A percentile compares a stretch with the other conserved stretches of the same genome.
Evolutionary conservation across 495 filamentous ascomycete species (phyloP).

Genomic region (Lasiosphaeria ovina): DNA sequence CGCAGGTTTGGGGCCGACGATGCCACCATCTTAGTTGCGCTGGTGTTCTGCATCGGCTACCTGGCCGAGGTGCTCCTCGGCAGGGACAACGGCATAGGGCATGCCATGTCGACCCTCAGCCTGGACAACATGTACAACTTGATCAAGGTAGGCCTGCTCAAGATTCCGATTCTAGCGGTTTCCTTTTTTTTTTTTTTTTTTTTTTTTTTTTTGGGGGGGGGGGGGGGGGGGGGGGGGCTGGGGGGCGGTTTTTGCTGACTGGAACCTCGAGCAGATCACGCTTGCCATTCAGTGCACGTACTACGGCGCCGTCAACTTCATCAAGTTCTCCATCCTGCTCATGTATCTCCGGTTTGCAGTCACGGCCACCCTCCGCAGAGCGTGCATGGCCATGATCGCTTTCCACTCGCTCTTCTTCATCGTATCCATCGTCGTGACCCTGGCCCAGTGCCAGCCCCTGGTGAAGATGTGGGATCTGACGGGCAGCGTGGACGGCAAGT

Average conservation of each 20-base stretch:
- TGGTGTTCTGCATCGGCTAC: conserved; percentile 31
- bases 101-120: conserved; percentile 29
- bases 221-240: too few species aligned
- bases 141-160: conserved; percentile 25
- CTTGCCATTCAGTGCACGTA: conserved; percentile 47
- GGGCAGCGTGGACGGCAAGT: conserved; percentile 30
- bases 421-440: conserved; percentile 35
- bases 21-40: too few species aligned
- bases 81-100: conserved; percentile 30
- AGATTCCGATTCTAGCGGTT: too few species aligned
- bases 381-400: conserved; percentile 35
- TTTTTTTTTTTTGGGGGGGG: too few species aligned
- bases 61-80: conserved; percentile 30
- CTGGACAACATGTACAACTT: conserved; percentile 30
- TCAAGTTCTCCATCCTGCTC: conserved; percentile 49
- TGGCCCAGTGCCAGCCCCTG: conserved; percentile 47
- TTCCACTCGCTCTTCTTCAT: conserved; percentile 39
- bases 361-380: conserved; percentile 28
- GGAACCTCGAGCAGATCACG: conserved; percentile 11
- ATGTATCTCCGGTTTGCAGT: conserved; percentile 48
- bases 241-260: too few species aligned
- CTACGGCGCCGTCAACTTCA: conserved; percentile 35
- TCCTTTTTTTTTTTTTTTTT: too few species aligned
- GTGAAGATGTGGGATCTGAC: conserved; percentile 48
- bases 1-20: too few species aligned